A percentile compares a stretch with the other conserved stretches of the same genome.
These are phyloP conservation scores for Melanogaster broomeanus DNA, from an alignment of 768 basidiomycete species.

Conservation along the genomic window DNA sequence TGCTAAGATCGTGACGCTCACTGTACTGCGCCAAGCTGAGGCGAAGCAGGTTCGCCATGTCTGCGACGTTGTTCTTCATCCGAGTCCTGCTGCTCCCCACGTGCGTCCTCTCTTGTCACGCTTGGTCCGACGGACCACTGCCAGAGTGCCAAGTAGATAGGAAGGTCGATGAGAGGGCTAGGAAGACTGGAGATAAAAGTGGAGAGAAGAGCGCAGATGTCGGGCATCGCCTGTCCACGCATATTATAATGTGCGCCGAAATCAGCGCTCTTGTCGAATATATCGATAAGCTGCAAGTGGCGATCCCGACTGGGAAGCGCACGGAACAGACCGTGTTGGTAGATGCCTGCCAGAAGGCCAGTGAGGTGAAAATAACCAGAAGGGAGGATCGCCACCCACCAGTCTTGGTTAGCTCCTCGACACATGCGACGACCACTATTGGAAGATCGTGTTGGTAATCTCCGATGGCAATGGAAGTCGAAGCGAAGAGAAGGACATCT, in stretches of 20 bases:
- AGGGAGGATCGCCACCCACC: constrained; percentile 23
- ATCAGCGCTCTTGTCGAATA: constrained; percentile 36
- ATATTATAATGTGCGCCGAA: constrained; percentile 27
- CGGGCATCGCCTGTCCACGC: constrained; percentile 40
- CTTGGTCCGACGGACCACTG: constrained; percentile 46
- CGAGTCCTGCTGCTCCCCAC: constrained; percentile 28
- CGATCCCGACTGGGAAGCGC: constrained; percentile 42
- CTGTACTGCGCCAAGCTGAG: constrained; percentile 4
- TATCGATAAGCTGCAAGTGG: constrained; percentile 38
- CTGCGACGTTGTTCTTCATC: constrained; percentile 34
- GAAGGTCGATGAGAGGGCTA: constrained; percentile 43
- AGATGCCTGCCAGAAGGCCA: constrained; percentile 36
- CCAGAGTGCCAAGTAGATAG: constrained; percentile 44
- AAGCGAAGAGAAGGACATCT: constrained; percentile 34
- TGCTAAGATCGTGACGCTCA: constrained; percentile 13
- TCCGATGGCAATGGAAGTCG: constrained; percentile 34
- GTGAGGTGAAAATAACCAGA: background rate
- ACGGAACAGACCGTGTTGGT: constrained; percentile 44
- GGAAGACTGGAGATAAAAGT: constrained; percentile 51
- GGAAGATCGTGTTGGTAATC: constrained; percentile 42
- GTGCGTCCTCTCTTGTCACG: constrained; percentile 33
- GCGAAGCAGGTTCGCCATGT: constrained; percentile 27
- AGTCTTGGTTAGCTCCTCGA: constrained; percentile 50
- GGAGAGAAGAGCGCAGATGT: constrained; percentile 47
- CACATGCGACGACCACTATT: constrained; percentile 39